Conservation (phyloP, 176 grass and related monocot species). For the Eleusine indica region DNA sequence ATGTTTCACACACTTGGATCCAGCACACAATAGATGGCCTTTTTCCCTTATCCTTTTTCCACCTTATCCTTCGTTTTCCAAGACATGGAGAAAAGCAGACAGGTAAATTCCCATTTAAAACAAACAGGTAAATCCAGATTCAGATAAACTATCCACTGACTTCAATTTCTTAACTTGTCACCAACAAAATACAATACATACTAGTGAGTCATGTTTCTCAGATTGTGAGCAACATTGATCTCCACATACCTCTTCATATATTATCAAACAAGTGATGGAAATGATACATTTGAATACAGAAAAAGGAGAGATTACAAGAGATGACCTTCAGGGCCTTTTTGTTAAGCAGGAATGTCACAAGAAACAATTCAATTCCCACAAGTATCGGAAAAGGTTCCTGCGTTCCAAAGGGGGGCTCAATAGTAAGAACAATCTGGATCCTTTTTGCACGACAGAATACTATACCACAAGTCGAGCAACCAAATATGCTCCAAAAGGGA, state of each 20-base stretch:
- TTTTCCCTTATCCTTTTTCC: slow-evolving; percentile 34
- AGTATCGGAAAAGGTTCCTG: neutral
- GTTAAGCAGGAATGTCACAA: neutral
- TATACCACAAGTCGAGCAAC: slow-evolving; percentile 33
- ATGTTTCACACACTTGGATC: neutral
- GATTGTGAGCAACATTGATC: slow-evolving; percentile 25
- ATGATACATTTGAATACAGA: slow-evolving; percentile 39
- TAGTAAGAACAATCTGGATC: slow-evolving; percentile 46
- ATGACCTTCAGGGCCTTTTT: neutral
- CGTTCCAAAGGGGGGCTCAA: neutral
- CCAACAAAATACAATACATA: slow-evolving; percentile 1
- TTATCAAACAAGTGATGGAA: slow-evolving; percentile 16
- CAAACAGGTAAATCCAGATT: neutral
- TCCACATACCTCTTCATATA: slow-evolving; percentile 28
- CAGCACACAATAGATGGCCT: neutral
- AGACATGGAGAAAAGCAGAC: neutral
- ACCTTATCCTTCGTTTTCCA: neutral
- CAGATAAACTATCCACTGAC: neutral
- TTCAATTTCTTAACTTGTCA: slow-evolving; percentile 18
- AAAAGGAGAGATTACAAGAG: slow-evolving; percentile 30
- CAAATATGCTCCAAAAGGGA: slow-evolving; percentile 31
- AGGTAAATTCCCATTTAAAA: neutral
- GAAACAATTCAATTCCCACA: neutral
- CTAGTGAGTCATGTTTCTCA: slow-evolving; percentile 35
- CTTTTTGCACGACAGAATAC: slow-evolving; percentile 48